A percentile compares a stretch with the other conserved stretches of the same genome.
These are phyloP conservation scores for Candida tammaniensis DNA, from an alignment of 805 yeast genomes.

Conservation along the genomic window DNA sequence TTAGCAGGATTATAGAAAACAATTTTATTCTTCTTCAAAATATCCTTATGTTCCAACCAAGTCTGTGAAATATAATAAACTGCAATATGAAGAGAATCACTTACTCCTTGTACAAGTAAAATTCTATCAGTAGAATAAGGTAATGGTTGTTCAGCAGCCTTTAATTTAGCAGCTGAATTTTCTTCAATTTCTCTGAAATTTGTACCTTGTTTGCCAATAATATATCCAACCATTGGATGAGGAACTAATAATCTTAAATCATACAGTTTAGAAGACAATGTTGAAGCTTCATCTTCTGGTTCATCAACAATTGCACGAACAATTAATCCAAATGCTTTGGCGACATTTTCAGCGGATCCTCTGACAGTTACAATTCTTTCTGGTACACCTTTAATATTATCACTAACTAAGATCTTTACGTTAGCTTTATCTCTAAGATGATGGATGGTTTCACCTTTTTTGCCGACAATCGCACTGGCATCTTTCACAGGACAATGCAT, in stretches of 20 bases:
- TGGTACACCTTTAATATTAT: constrained; percentile 65
- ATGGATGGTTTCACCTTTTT: constrained; percentile 72
- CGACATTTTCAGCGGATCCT: constrained; percentile 75
- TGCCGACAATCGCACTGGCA: constrained; percentile 74
- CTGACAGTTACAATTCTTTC: constrained; percentile 73
- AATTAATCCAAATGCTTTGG: constrained; percentile 76
- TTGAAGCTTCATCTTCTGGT: constrained; percentile 61
- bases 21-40: constrained; percentile 50
- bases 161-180: constrained; percentile 70
- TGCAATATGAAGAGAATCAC: constrained; percentile 86
- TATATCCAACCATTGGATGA: constrained; percentile 74
- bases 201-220: constrained; percentile 75
- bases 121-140: constrained; percentile 78
- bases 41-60: constrained; percentile 55
- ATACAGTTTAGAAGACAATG: constrained; percentile 50
- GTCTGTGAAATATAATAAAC: constrained; percentile 71
- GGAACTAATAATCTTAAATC: constrained; percentile 67
- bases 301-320: constrained; percentile 65
- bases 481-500: constrained; percentile 76
- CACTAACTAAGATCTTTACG: constrained; percentile 69
- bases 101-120: constrained; percentile 69
- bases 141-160: constrained; percentile 68
- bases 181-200: constrained; percentile 80
- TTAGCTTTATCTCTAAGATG: constrained; percentile 61
- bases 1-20: constrained; percentile 60